Conservation (phyloP, 1,139 yeast species). For the Spathaspora sp. region DNA sequence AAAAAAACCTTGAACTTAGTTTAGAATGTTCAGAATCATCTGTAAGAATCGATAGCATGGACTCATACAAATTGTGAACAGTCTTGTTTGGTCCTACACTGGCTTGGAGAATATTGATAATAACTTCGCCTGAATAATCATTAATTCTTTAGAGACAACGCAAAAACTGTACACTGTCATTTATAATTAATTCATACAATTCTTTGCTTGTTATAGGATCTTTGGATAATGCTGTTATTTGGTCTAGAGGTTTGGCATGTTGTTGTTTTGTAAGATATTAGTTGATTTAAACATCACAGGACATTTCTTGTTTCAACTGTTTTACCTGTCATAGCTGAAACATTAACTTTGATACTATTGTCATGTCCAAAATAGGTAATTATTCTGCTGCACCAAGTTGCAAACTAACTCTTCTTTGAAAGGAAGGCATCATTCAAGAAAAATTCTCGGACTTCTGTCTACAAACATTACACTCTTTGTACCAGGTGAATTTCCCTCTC, state of each 20-base stretch:
- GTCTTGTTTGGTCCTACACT: slow-evolving; percentile 3
- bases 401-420: not conserved
- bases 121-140: slow-evolving; percentile 17
- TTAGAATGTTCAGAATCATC: slow-evolving; percentile 3
- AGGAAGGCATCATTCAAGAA: not conserved
- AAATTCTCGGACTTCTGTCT: not conserved
- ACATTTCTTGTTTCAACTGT: not conserved
- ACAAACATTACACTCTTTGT: not conserved
- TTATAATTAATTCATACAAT: slow-evolving; percentile 20
- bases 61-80: slow-evolving; percentile 15
- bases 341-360: not conserved
- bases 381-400: not conserved
- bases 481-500: not conserved
- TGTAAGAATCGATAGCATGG: slow-evolving; percentile 15
- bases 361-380: not conserved
- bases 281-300: too few relatives aligned
- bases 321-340: not conserved
- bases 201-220: slow-evolving; percentile 10
- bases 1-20: slow-evolving; percentile 8
- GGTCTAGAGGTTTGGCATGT: slow-evolving; percentile 1
- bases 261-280: too few relatives aligned
- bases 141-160: slow-evolving; percentile 17
- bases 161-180: slow-evolving; percentile 20
- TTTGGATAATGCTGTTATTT: slow-evolving; percentile 14
- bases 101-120: slow-evolving; percentile 2